Evolutionary conservation across 257 asterid species (phyloP).

Genomic region (Solanum corneliomulleri): DNA sequence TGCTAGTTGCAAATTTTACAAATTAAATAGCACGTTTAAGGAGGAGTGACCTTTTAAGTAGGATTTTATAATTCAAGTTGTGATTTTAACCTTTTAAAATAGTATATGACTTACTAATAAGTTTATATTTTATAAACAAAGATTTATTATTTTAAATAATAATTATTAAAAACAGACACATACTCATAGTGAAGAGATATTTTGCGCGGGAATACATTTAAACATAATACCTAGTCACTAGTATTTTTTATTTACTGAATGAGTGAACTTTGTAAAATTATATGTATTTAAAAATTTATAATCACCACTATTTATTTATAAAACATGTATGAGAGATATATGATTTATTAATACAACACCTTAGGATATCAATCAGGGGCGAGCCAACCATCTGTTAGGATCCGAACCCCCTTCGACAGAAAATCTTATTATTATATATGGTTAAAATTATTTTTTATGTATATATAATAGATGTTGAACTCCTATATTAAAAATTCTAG

Average conservation of each 20-base stretch:
- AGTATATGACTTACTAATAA: neutral
- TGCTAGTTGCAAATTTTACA: neutral
- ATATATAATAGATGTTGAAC: too few species aligned
- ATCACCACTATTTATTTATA: neutral
- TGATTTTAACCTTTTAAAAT: too few species aligned
- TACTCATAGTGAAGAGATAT: neutral
- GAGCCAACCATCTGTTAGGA: too few species aligned
- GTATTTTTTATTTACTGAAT: neutral
- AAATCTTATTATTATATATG: too few species aligned
- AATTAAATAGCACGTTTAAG: neutral
- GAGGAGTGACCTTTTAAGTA: constrained; percentile 33
- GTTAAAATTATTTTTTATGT: too few species aligned
- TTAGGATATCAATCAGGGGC: neutral
- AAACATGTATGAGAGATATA: neutral
- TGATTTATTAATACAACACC: neutral
- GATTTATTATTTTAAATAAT: neutral
- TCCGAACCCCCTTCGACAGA: too few species aligned
- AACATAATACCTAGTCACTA: neutral
- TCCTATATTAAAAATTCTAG: too few species aligned
- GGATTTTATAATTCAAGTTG: neutral
- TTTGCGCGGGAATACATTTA: neutral
- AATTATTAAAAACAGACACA: neutral
- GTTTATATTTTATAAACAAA: neutral
- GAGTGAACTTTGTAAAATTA: neutral
- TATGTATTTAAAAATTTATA: neutral